phyloP scores from a whole-genome alignment of 73 alveolate species.

The Stentor coeruleus region DNA sequence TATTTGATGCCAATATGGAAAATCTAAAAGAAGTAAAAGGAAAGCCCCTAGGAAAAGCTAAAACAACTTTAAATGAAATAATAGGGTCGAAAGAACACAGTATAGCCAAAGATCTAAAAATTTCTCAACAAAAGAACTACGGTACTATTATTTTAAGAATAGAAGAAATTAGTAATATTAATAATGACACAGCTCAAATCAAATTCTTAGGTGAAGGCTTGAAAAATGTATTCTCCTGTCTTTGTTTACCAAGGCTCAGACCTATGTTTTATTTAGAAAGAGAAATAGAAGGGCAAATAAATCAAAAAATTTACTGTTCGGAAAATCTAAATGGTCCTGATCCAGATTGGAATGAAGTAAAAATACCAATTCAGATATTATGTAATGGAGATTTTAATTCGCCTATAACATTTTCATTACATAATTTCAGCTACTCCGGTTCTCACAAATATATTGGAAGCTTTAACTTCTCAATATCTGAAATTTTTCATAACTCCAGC shows the following conservation, averaged over 20 bases:
- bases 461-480: slow-evolving; percentile 24
- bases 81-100: slow-evolving; percentile 35
- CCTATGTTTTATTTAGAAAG: slow-evolving; percentile 14
- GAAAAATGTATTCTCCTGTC: not conserved
- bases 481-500: slow-evolving; percentile 17
- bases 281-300: not conserved
- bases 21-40: not conserved
- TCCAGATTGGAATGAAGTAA: slow-evolving; percentile 33
- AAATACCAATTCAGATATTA: slow-evolving; percentile 19
- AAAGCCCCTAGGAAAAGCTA: slow-evolving; percentile 34
- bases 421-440: slow-evolving; percentile 47
- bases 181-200: not conserved
- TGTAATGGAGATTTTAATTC: slow-evolving; percentile 45
- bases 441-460: slow-evolving; percentile 38
- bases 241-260: not conserved
- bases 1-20: slow-evolving; percentile 28
- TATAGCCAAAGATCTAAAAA: not conserved
- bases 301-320: slow-evolving; percentile 29
- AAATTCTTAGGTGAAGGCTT: not conserved
- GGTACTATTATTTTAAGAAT: slow-evolving; percentile 35
- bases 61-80: slow-evolving; percentile 32
- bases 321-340: slow-evolving; percentile 23
- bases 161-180: slow-evolving; percentile 20
- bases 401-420: slow-evolving; percentile 46
- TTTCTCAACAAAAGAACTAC: slow-evolving; percentile 18